Percentiles rank a stretch among this genome's conserved stretches.
Evolutionary conservation across 805 yeast species (phyloP).

Genomic region (Zygosaccharomyces kombuchaensis): DNA sequence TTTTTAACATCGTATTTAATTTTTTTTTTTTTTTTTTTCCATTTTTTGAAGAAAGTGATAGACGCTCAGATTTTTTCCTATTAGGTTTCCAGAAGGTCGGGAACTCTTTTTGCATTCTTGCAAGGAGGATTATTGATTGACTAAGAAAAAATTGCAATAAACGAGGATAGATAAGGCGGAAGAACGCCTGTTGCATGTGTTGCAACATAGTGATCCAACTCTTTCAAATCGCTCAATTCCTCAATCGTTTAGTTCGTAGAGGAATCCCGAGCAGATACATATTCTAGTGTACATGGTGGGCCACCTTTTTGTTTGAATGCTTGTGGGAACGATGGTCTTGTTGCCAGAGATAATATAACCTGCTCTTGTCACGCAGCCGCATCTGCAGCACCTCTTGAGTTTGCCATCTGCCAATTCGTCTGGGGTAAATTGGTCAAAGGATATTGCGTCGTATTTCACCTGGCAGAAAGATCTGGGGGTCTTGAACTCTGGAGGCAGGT

Average conservation of each 20-base stretch:
- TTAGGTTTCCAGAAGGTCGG: background rate
- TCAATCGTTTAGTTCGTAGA: constrained; percentile 25
- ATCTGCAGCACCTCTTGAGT: constrained; percentile 47
- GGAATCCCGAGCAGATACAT: constrained; percentile 36
- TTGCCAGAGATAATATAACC: constrained; percentile 33
- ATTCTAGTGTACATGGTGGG: constrained; percentile 34
- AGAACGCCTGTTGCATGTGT: too few relatives aligned
- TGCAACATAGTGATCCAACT: background rate
- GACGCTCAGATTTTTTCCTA: background rate
- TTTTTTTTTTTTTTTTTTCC: background rate
- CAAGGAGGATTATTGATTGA: background rate
- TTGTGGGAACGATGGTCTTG: constrained; percentile 34
- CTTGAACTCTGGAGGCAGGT: constrained; percentile 36
- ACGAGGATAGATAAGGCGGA: too few relatives aligned
- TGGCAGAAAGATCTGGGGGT: constrained; percentile 37
- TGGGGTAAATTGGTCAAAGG: constrained; percentile 28
- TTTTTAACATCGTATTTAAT: too few relatives aligned
- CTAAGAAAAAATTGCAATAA: too few relatives aligned
- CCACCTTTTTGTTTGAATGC: constrained; percentile 36
- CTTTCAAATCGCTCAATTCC: background rate
- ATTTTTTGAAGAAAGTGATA: background rate
- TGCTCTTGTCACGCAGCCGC: constrained; percentile 45
- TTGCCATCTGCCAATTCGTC: constrained; percentile 23
- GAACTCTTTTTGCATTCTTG: background rate
- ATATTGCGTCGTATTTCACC: constrained; percentile 32